Evolutionary conservation across 192 early-diverging fungal species (phyloP).

Genomic region (Podila clonocystis): DNA sequence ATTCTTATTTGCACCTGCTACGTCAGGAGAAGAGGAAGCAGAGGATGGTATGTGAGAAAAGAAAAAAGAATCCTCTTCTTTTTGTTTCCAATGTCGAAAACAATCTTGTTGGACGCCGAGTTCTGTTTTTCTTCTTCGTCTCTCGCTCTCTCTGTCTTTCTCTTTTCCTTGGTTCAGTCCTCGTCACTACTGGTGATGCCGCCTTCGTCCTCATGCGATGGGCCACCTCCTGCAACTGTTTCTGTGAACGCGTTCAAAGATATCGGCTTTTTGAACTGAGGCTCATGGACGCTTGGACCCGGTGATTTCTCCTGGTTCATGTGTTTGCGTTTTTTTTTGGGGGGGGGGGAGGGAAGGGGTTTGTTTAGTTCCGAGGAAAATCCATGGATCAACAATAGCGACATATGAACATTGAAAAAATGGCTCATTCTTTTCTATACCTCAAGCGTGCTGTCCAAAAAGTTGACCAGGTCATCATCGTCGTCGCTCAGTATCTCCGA

Average conservation of each 20-base stretch:
- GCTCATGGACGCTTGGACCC: not conserved
- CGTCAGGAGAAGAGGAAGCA: too few relatives aligned
- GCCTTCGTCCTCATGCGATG: not conserved
- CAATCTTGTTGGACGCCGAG: too few relatives aligned
- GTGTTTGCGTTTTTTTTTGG: not conserved
- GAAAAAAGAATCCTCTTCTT: too few relatives aligned
- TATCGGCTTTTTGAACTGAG: not conserved
- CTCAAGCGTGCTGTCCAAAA: constrained; percentile 3
- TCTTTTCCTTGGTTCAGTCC: not conserved
- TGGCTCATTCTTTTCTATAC: not conserved
- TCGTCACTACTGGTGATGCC: not conserved
- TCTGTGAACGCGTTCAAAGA: not conserved
- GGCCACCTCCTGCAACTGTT: constrained; percentile 1
- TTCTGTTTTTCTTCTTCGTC: too few relatives aligned
- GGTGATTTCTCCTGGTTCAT: not conserved
- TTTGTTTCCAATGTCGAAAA: too few relatives aligned
- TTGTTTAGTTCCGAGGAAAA: not conserved
- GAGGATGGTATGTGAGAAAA: too few relatives aligned
- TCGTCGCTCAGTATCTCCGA: constrained; percentile 13
- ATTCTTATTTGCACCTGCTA: too few relatives aligned
- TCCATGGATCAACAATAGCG: too few relatives aligned
- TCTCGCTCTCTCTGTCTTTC: too few relatives aligned
- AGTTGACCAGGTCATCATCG: not conserved
- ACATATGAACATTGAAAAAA: too few relatives aligned
- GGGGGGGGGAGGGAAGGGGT: not conserved